Conservation (phyloP, 352 stramenopile genomes). For the Pythium angustatum region DNA sequence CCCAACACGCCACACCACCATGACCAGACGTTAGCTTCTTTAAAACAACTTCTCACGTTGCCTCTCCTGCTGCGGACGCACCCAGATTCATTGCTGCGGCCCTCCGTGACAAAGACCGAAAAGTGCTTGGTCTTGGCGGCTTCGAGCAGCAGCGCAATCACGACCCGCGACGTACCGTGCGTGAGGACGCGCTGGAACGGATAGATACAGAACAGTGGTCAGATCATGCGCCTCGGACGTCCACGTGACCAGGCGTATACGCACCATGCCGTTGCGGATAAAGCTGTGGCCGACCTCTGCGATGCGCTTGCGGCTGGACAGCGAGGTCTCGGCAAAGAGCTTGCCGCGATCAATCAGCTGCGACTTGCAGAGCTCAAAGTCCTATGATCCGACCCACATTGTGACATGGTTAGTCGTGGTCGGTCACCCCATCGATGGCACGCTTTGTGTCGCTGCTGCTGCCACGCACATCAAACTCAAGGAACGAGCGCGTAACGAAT, state of each 20-base stretch:
- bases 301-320: conserved; percentile 93
- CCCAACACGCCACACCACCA: too few relatives aligned
- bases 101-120: conserved; percentile 93
- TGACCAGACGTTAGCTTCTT: too few relatives aligned
- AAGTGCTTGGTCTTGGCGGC: conserved; percentile 94
- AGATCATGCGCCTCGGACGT: conserved; percentile 1
- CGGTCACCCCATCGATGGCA: too few relatives aligned
- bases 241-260: too few relatives aligned
- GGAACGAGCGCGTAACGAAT: conserved; percentile 92
- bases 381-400: too few relatives aligned
- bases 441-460: too few relatives aligned
- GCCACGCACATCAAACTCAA: conserved; percentile 78
- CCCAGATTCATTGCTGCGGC: conserved; percentile 88
- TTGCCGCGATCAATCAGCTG: conserved; percentile 92
- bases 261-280: conserved; percentile 91
- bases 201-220: not conserved
- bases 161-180: conserved; percentile 92
- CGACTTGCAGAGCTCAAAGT: conserved; percentile 92
- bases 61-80: conserved; percentile 38
- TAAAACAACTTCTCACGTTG: not conserved
- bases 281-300: conserved; percentile 93
- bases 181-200: conserved; percentile 90
- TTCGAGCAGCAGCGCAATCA: conserved; percentile 89
- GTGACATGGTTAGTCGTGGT: not conserved
- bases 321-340: conserved; percentile 92